Base-by-base conservation (phyloP, 208 protist species). In the Trypanosoma lewisi region DNA sequence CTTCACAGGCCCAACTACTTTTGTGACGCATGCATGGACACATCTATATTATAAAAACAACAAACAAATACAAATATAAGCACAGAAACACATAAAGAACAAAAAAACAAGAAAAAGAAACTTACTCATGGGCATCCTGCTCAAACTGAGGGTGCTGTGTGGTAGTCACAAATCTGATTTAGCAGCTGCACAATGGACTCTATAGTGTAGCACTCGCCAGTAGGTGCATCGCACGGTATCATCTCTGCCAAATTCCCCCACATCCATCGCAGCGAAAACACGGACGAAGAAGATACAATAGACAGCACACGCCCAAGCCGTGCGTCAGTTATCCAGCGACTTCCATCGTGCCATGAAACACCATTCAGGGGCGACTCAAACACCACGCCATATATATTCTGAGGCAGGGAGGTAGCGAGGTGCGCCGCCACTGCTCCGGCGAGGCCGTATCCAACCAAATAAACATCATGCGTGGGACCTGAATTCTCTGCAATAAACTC, bases 231-330 rank as follows among this genome's bases (percentile, higher is more conserved):
- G 69, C 83, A 89, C 2, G 77, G 80, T 9, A 89, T 59, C 23
- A 58, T 77, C 28, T 85, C 77, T 30, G 50, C 70, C 19, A 65
- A 59, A 0, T 52, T 56, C 19, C 58, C 72, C 16, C 70, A 72
- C 33, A 86, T 36, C 42, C 78, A 85, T 65, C 70, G 79, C 36
- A 55, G 67, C 9, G 67, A 63, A 45, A 77, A 70, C 2, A 64
- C 6, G 9, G 67, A 75, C 14, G 54, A 51, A 31, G 75, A 56
- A 7, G 73, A 69, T 25, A 72, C 59, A 33, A 83, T 63, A 7
- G 63, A 59, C 48, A 89, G 44, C 11, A 80, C 48, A 30, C 39
- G 55, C 17, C 69, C 60, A 5, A 70, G 27, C 14, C 73, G 53
- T 19, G 21, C 12, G 19, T 59, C 51, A 11, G 49, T 42, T 0